These are phyloP conservation scores for Chimonanthus salicifolius DNA, from an alignment of 164 flowering plant genomes.

Conservation along the genomic window DNA sequence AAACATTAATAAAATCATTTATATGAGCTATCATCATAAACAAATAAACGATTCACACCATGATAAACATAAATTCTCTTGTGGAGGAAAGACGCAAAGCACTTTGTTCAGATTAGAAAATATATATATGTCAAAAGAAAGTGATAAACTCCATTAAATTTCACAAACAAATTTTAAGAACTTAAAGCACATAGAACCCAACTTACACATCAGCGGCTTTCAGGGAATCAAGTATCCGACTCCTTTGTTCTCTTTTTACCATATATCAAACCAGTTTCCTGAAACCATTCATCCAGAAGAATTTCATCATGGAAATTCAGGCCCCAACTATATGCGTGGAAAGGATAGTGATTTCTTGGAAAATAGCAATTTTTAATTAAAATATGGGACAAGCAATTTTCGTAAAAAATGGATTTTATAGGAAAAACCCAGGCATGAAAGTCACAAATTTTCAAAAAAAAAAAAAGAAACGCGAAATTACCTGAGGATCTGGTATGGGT, in stretches of 20 bases:
- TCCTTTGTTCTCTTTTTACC: slow-evolving; percentile 51
- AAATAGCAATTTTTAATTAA: not conserved
- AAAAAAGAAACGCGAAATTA: slow-evolving; percentile 6
- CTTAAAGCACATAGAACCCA: not conserved
- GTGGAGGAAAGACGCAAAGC: too few relatives aligned
- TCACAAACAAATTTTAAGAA: not conserved
- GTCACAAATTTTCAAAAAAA: not conserved
- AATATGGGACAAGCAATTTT: not conserved
- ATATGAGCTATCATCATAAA: too few relatives aligned
- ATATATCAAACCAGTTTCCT: slow-evolving; percentile 74
- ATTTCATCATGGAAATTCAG: not conserved
- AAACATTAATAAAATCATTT: too few relatives aligned
- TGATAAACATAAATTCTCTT: too few relatives aligned
- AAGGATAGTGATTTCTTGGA: not conserved
- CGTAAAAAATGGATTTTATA: not conserved
- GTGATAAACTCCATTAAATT: not conserved
- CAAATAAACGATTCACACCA: too few relatives aligned
- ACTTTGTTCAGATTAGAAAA: too few relatives aligned
- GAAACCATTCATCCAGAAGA: slow-evolving; percentile 5
- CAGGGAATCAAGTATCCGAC: slow-evolving; percentile 25
- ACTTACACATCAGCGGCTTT: slow-evolving; percentile 6
- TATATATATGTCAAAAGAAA: not conserved
- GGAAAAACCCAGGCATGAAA: not conserved
- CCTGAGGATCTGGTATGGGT: slow-evolving; percentile 88
- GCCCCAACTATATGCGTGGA: too few relatives aligned